Evolutionary conservation across 2,329 filamentous ascomycete species (phyloP).

Genomic region (Fusarium musae): DNA sequence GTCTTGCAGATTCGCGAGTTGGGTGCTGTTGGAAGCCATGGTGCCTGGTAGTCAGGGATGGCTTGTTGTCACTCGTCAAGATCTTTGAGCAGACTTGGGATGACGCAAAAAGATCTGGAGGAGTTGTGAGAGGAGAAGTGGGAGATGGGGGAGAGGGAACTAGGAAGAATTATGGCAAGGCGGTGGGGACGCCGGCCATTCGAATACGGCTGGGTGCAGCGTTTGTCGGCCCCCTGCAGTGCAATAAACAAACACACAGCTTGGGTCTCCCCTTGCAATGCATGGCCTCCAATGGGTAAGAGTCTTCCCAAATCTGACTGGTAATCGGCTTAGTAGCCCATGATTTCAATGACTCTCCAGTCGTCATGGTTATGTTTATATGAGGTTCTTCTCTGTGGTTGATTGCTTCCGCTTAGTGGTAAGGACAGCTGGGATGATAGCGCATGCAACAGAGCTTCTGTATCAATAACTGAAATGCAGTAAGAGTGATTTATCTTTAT

Average conservation of each 20-base stretch:
- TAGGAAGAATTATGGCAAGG: background rate
- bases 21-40: background rate
- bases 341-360: rapidly evolving
- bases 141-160: background rate
- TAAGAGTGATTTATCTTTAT: rapidly evolving
- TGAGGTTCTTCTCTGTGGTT: rapidly evolving
- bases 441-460: background rate
- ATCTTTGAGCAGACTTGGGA: no score
- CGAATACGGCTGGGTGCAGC: background rate
- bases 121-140: rapidly evolving
- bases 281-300: no score
- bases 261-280: background rate
- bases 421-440: no score
- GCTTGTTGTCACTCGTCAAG: background rate
- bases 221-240: background rate
- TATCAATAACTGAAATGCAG: rapidly evolving
- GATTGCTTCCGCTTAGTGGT: rapidly evolving
- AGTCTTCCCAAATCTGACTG: rapidly evolving
- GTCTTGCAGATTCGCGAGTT: slow-evolving; percentile 3
- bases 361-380: no score
- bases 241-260: background rate
- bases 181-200: background rate
- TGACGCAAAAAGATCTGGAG: rapidly evolving
- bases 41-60: rapidly evolving
- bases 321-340: rapidly evolving